Base-by-base conservation (phyloP, 805 yeast species). In the Metschnikowia matae region DNA sequence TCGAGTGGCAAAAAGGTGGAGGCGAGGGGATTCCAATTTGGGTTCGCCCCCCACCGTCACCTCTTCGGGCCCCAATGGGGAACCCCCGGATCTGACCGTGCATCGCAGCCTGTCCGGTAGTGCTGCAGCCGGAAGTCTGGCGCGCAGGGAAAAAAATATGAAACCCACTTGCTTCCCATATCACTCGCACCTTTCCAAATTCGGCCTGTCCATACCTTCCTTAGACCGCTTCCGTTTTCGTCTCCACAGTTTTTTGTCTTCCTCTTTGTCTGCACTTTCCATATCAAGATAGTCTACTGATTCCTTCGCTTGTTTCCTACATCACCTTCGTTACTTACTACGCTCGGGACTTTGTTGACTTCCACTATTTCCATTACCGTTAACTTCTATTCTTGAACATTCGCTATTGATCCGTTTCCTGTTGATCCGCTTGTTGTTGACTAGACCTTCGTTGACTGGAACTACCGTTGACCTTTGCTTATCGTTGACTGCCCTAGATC, bases 71-170 rank as follows among this genome's bases (percentile, higher is more conserved):
- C 35, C 8, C 15, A n/a, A 33, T 33, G 6, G 15, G 15, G 15
- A n/a, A 14, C 38, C 38, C 38, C 38, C 38, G 32, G 20, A 23
- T 39, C 32, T 39, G 20, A 23, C n/a, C n/a, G 14, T 14, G 26
- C 37, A 14, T 41, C 37, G 35, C 45, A 38, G 40, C 40, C 7
- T 6, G 18, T 8, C 13, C 20, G 38, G 38, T 37, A 26, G 29
- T 20, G 38, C 38, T 29, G 38, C 38, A 42, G 45, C 38, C 45
- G 37, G 37, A 32, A 20, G 18, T 21, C n/a, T 15, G 21, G 45
- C 45, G 45, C 45, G 45, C 38, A 32, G 45, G 45, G 45, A 17
- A 29, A 41, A 33, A 42, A 42, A 33, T 33, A 23, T 42, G 18
- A 21, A 42, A 20, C 45, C 45, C 31, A 32, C 45, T 41, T 42